Conservation (phyloP, 495 filamentous ascomycete species). For the Hypoxylon fragiforme region DNA sequence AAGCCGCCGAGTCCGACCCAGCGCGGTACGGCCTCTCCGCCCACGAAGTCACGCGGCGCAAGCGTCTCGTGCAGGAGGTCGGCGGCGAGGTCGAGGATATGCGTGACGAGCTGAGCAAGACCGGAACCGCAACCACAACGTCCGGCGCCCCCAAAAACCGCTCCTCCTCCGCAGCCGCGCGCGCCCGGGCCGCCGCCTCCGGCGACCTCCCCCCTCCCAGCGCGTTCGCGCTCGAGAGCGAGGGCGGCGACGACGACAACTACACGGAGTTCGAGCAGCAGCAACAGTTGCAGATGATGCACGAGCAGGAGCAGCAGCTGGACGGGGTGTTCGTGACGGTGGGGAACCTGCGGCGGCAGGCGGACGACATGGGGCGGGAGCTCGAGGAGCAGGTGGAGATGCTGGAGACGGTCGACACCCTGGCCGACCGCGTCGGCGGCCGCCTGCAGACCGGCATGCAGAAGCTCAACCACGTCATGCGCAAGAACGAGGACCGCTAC, state of each 20-base stretch:
- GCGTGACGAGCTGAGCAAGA: constrained; percentile 68
- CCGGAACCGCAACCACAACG: constrained; percentile 1
- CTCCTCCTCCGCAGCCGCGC: constrained; percentile 23
- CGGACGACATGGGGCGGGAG: constrained; percentile 92
- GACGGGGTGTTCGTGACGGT: constrained; percentile 93
- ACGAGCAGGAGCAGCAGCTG: constrained; percentile 89
- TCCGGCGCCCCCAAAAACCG: too few species aligned
- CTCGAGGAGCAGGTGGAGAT: constrained; percentile 87
- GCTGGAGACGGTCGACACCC: constrained; percentile 76
- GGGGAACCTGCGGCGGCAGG: constrained; percentile 84
- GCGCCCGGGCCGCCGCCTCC: constrained; percentile 36
- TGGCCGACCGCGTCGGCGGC: constrained; percentile 85
- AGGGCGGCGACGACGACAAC: constrained; percentile 57
- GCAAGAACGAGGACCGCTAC: constrained; percentile 87
- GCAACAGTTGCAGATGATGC: constrained; percentile 87
- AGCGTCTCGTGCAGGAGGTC: constrained; percentile 86
- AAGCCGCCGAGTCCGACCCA: constrained; percentile 86
- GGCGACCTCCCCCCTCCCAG: constrained; percentile 69
- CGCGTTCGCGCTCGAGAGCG: constrained; percentile 59
- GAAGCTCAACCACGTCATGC: constrained; percentile 79
- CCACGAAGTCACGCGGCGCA: constrained; percentile 78
- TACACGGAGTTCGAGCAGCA: constrained; percentile 91
- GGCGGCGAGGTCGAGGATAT: constrained; percentile 86
- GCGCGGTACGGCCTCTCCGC: constrained; percentile 85
- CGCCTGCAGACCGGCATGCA: constrained; percentile 84